phyloP scores from a whole-genome alignment of 2,329 filamentous ascomycete genomes.

The Conoideocrella luteorostrata region DNA sequence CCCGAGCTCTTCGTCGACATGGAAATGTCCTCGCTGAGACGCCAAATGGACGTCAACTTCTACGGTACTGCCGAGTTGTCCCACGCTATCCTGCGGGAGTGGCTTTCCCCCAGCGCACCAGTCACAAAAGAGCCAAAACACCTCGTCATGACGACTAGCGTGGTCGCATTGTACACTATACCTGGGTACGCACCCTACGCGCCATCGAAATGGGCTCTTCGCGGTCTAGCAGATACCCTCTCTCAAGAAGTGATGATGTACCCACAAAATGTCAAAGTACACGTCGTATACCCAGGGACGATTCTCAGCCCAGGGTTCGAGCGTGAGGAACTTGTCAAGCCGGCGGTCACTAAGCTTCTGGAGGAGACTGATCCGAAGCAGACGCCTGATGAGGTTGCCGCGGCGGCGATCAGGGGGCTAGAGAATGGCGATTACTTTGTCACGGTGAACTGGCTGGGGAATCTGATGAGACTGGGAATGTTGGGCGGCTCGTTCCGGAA shows the following conservation, averaged over 20 bases:
- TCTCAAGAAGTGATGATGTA: constrained; percentile 82
- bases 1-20: constrained; percentile 76
- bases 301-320: constrained; percentile 72
- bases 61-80: constrained; percentile 82
- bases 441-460: constrained; percentile 66
- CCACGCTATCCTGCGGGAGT: constrained; percentile 68
- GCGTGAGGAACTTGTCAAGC: constrained; percentile 72
- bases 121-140: constrained; percentile 55
- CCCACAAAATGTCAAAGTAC: constrained; percentile 73
- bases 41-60: constrained; percentile 90
- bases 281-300: constrained; percentile 77
- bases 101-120: constrained; percentile 52
- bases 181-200: constrained; percentile 80
- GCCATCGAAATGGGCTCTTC: constrained; percentile 78
- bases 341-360: constrained; percentile 67
- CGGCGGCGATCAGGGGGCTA: constrained; percentile 61
- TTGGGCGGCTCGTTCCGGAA: constrained; percentile 52
- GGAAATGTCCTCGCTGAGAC: constrained; percentile 57
- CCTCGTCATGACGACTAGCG: constrained; percentile 80
- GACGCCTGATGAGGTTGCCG: constrained; percentile 71
- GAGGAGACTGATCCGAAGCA: constrained; percentile 80
- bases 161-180: constrained; percentile 67
- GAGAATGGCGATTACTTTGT: constrained; percentile 77
- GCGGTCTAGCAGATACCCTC: constrained; percentile 75
- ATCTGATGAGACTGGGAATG: constrained; percentile 59